Percentiles rank a stretch among this genome's conserved stretches.
phyloP scores from a whole-genome alignment of 805 yeast genomes.

The Schizosaccharomyces octosporus region DNA sequence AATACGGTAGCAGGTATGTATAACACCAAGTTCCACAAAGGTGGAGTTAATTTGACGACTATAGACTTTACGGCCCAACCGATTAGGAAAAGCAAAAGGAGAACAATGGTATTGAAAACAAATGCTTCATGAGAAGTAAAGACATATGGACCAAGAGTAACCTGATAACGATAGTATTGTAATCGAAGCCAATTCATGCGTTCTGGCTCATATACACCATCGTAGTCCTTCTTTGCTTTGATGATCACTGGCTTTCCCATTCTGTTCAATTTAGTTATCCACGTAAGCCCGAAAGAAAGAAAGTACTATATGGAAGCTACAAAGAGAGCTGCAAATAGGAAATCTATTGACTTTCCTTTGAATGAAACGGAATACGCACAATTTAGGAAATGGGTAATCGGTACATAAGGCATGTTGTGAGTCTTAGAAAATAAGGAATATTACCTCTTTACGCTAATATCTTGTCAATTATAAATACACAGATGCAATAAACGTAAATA shows the following conservation, averaged over 20 bases:
- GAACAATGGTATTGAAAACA: neutral
- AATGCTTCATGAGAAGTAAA: neutral
- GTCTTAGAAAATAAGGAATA: too few species aligned
- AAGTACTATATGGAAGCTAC: too few species aligned
- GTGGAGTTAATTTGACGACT: neutral
- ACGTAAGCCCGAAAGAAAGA: too few species aligned
- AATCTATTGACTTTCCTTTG: too few species aligned
- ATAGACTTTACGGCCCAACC: neutral
- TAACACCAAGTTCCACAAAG: neutral
- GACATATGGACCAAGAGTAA: neutral
- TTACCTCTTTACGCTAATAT: too few species aligned
- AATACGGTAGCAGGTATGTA: neutral
- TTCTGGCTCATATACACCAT: neutral
- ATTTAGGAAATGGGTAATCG: too few species aligned
- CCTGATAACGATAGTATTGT: neutral
- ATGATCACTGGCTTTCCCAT: neutral
- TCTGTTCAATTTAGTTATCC: neutral
- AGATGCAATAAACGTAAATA: too few species aligned
- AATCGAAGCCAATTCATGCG: neutral
- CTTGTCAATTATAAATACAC: too few species aligned
- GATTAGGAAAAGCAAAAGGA: neutral
- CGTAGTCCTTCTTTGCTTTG: neutral
- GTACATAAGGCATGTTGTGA: too few species aligned
- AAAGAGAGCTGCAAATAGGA: too few species aligned
- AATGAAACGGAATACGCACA: too few species aligned